Evolutionary conservation across 2,329 filamentous ascomycete genomes (phyloP).

Genomic region (Plenodomus tracheiphilus): DNA sequence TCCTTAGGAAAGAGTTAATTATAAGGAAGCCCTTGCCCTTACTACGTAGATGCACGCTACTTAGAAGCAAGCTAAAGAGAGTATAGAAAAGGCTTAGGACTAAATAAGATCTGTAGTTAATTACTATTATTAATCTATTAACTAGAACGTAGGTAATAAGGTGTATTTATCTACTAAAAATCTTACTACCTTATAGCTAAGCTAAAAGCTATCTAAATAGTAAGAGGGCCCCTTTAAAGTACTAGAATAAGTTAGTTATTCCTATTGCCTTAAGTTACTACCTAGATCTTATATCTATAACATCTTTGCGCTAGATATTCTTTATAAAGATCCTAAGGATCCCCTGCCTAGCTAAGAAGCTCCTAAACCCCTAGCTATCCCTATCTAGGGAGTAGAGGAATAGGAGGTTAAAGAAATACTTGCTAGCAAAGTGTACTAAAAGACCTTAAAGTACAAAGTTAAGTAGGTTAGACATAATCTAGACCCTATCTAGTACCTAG

Average conservation of each 20-base stretch:
- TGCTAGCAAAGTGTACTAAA: background rate
- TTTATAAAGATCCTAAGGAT: constrained; percentile 1
- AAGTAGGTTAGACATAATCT: constrained; percentile 1
- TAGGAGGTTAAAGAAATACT: constrained; percentile 1
- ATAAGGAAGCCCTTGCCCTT: background rate
- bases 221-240: background rate
- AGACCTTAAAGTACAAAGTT: background rate
- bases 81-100: constrained; percentile 1
- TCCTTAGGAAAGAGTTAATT: background rate
- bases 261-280: background rate
- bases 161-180: background rate
- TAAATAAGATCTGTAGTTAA: background rate
- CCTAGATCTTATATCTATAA: background rate
- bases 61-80: background rate
- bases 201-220: background rate
- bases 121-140: background rate
- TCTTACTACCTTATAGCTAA: background rate
- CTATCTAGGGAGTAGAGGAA: background rate
- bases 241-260: background rate
- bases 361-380: background rate
- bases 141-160: background rate
- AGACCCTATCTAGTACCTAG: background rate
- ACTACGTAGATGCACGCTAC: background rate
- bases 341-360: background rate
- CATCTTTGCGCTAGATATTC: background rate